phyloP scores from a whole-genome alignment of 306 rosid species.

The Benincasa hispida region DNA sequence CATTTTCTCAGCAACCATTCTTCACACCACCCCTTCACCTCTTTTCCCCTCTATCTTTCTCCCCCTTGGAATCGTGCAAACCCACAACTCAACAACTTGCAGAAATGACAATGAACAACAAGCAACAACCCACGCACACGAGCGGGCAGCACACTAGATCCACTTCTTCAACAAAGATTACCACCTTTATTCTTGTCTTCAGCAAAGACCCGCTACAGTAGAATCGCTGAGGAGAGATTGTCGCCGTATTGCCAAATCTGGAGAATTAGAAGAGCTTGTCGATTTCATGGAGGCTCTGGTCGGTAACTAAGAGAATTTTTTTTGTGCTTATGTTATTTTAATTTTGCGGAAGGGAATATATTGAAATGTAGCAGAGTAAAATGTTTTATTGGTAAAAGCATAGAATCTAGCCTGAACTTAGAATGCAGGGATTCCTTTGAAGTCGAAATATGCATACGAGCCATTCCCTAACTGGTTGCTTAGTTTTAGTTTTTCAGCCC shows the following conservation, averaged over 20 bases:
- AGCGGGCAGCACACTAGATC: too few relatives aligned
- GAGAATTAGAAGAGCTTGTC: slow-evolving; percentile 50
- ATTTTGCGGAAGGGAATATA: neutral
- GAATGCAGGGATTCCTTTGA: neutral
- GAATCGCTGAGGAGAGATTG: slow-evolving; percentile 41
- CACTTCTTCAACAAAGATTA: too few relatives aligned
- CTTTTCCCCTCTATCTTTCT: too few relatives aligned
- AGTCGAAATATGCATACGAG: neutral
- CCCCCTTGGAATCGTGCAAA: too few relatives aligned
- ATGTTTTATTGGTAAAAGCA: too few relatives aligned
- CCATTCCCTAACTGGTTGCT: neutral
- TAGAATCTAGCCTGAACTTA: neutral
- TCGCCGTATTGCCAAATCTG: slow-evolving; percentile 21
- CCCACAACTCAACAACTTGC: too few relatives aligned
- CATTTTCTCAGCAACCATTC: too few relatives aligned
- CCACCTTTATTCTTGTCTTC: too few relatives aligned
- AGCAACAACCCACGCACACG: too few relatives aligned
- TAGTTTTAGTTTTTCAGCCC: neutral
- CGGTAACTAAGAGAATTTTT: slow-evolving; percentile 23
- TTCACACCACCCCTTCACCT: too few relatives aligned
- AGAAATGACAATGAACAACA: too few relatives aligned
- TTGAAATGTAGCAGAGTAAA: neutral
- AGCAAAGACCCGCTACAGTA: too few relatives aligned
- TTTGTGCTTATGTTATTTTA: neutral
- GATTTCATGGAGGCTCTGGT: slow-evolving; percentile 67